Base-by-base conservation (phyloP, 495 filamentous ascomycete genomes). In the Cercophora scortea region DNA sequence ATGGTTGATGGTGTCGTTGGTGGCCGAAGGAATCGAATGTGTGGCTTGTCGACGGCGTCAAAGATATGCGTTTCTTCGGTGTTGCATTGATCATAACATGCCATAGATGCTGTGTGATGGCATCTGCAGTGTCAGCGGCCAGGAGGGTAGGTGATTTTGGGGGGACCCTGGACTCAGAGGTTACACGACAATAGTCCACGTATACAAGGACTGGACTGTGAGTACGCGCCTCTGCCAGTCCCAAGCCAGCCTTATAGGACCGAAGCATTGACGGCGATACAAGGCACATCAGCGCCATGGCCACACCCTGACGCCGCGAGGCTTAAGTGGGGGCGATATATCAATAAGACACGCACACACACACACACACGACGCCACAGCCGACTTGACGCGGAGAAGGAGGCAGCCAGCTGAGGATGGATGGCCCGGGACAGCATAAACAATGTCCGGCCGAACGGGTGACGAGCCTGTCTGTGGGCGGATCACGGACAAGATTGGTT, bases 371-470 rank as follows among this genome's bases (percentile, higher is more conserved):
- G 41, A 49, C 49, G 46, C 54, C 45, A 54, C 52, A 13, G 35
- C 48, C 50, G 43, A 53, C 43, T 53, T 46, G 47, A 42, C 33
- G 43, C 34, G 36, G 35, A 25, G 36, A 32, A 25, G 25, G 25
- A 25, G 25, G 25, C 25, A 25, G 25, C 17, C 40, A 18, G 19
- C 32, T n/a, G 16, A 15, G 45, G 42, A 32, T n/a, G 32, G 56
- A n/a, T n/a, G n/a, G n/a, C n/a, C n/a, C n/a, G n/a, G n/a, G n/a
- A 49, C 18, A 58, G 50, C 52, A 55, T 60, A 48, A 57, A 61
- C 45, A 13, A 55, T 51, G 50, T 32, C 40, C 55, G 57, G 62
- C 53, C 54, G 53, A 57, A 43, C 55, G 52, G 58, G 55, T 54
- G 54, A 57, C 53, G 47, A 54, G 44, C 50, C 49, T 46, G 44